Conservation (phyloP, 257 asterid species). For the Nicotiana sylvestris region DNA sequence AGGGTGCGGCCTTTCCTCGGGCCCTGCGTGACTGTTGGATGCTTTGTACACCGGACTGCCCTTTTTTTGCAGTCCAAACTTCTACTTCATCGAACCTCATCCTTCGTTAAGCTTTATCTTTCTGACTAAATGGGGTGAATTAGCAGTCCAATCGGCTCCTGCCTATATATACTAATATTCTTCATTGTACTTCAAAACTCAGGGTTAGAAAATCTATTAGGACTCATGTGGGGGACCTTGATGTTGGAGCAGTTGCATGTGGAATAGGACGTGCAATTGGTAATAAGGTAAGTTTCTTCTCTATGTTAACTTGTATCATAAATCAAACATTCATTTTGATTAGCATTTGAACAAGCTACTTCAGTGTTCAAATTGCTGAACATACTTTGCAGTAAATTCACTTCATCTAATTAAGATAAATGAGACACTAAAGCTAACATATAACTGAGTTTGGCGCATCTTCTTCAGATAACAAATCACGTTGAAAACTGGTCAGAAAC, state of each 20-base stretch:
- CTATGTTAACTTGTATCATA: background rate
- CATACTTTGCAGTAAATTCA: background rate
- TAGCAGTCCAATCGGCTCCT: background rate
- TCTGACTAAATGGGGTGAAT: background rate
- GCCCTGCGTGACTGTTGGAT: too few relatives aligned
- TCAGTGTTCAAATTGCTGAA: background rate
- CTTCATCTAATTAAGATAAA: background rate
- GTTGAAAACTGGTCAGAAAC: background rate
- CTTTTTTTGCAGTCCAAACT: background rate
- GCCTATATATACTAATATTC: background rate
- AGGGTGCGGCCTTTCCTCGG: too few relatives aligned
- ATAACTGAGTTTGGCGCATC: background rate
- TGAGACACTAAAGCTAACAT: background rate
- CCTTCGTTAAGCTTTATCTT: background rate
- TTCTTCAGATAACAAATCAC: background rate
- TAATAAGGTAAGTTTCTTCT: constrained; percentile 60
- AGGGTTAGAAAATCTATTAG: constrained; percentile 85
- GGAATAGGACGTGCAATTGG: constrained; percentile 98
- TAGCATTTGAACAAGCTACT: background rate
- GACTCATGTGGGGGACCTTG: constrained; percentile 77
- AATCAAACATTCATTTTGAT: background rate
- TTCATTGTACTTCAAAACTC: constrained; percentile 9
- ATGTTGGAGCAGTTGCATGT: constrained; percentile 89
- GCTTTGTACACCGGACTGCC: too few relatives aligned
- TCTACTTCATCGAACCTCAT: background rate